Base-by-base conservation (phyloP, 1,284 basidiomycete species). In the Cryptococcus wingfieldii region DNA sequence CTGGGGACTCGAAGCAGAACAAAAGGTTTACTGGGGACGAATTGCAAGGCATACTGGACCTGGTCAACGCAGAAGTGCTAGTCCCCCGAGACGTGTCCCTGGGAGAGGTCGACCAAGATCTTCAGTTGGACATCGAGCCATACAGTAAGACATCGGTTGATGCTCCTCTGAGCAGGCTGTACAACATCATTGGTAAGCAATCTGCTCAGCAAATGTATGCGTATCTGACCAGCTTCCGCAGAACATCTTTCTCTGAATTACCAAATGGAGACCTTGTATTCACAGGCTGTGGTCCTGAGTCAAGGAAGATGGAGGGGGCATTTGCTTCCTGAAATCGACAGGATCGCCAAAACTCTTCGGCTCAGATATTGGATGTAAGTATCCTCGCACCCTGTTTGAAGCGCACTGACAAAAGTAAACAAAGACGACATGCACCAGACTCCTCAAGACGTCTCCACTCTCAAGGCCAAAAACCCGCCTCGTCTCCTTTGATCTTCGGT, bases 201-300 rank as follows among this genome's bases (percentile, higher is more conserved):
- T 31, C n/a, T 39, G 38, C 41, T 31, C 55, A 56, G 39, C 48
- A 23, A 27, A 39, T 14, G 7, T 3, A 23, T 25, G 27, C n/a
- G 23, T 16, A 55, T 31, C 50, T 56, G 18, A 54, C 48, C 5
- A 14, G 6, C 27, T 31, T 43, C 25, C 7, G 6, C 45, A 74
- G 71, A 74, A 61, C 69, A 74, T 53, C 51, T 75, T 2, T 72
- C 68, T 4, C 55, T 75, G 38, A 62, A 69, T 14, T 72, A 74
- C 52, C 73, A 74, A 52, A 60, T 75, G 16, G 72, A 74, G 54
- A 57, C 65, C 5, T 62, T 75, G 8, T 69, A 62, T 51, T 54
- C 61, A 1, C 71, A 75, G 50, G 71, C 72, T 5, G 56, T 71
- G 51, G 45, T 53, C 13, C 58, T 75, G 14, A 65, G 62, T 16